phyloP scores from a whole-genome alignment of 2,329 filamentous ascomycete species.

The Sporothrix dimorphospora region DNA sequence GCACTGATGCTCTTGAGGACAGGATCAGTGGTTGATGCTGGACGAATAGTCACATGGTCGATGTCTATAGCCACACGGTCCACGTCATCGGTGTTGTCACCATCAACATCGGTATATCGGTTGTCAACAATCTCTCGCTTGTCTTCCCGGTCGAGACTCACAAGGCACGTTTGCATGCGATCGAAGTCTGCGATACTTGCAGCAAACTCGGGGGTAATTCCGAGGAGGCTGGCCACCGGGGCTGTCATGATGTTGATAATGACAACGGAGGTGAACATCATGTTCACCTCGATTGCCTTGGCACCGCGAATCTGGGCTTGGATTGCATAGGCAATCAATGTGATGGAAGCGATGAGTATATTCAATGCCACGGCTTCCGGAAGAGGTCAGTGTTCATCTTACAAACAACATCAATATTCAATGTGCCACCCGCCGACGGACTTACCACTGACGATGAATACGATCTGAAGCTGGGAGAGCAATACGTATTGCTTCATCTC shows the following conservation, averaged over 20 bases:
- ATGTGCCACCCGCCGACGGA: background rate
- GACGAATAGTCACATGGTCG: background rate
- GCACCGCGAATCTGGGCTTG: background rate
- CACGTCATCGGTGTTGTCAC: background rate
- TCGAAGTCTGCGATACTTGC: background rate
- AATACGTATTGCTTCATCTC: background rate
- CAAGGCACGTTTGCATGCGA: background rate
- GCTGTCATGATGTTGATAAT: background rate
- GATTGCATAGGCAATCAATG: background rate
- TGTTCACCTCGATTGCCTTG: background rate
- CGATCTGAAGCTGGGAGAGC: background rate
- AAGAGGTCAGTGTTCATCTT: background rate
- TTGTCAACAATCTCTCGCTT: background rate
- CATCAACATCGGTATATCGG: background rate
- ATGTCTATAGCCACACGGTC: background rate
- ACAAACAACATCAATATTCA: too few relatives aligned
- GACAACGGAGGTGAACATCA: background rate
- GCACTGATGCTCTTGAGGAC: background rate
- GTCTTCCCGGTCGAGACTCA: background rate
- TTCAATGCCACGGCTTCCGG: background rate
- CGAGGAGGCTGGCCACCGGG: background rate
- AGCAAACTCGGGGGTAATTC: background rate
- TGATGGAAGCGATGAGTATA: background rate
- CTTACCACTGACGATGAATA: constrained; percentile 2
- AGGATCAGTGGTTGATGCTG: background rate